phyloP scores from a whole-genome alignment of 1,284 basidiomycete species.

The Ceratobasidium sp. region DNA sequence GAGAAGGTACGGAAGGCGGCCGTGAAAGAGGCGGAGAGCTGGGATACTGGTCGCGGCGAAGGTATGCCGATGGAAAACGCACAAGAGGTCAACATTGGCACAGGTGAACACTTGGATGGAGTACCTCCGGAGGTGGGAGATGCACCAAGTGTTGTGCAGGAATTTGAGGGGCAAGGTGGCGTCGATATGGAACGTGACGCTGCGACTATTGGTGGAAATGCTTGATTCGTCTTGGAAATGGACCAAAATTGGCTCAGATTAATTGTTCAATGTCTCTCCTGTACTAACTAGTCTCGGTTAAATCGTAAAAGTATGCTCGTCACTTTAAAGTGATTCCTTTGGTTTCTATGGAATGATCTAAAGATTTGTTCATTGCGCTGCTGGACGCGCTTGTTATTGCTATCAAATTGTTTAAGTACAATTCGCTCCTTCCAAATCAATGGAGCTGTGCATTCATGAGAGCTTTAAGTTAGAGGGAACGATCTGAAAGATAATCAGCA shows the following conservation, averaged over 20 bases:
- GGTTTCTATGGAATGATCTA: too few relatives aligned
- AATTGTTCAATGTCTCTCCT: too few relatives aligned
- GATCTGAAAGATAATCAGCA: conserved; percentile 24
- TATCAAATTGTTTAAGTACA: neutral
- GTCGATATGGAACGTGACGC: neutral
- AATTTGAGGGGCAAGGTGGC: conserved; percentile 4
- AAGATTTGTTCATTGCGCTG: neutral
- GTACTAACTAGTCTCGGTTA: too few relatives aligned
- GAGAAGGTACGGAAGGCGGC: conserved; percentile 44
- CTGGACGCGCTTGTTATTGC: neutral
- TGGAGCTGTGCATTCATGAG: neutral
- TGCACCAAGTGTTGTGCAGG: neutral
- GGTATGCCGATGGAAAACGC: neutral
- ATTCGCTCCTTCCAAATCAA: too few relatives aligned
- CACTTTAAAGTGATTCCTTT: too few relatives aligned
- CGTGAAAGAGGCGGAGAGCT: conserved; percentile 42
- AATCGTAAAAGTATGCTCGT: too few relatives aligned
- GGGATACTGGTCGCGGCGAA: conserved; percentile 10
- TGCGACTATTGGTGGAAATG: neutral
- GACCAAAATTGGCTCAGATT: too few relatives aligned
- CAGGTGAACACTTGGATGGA: neutral
- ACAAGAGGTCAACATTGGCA: neutral
- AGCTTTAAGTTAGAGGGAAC: conserved; percentile 39
- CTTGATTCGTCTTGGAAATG: neutral
- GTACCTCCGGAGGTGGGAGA: conserved; percentile 10